These are phyloP conservation scores for Phellopilus nigrolimitatus DNA, from an alignment of 1,284 basidiomycete genomes.

Conservation along the genomic window DNA sequence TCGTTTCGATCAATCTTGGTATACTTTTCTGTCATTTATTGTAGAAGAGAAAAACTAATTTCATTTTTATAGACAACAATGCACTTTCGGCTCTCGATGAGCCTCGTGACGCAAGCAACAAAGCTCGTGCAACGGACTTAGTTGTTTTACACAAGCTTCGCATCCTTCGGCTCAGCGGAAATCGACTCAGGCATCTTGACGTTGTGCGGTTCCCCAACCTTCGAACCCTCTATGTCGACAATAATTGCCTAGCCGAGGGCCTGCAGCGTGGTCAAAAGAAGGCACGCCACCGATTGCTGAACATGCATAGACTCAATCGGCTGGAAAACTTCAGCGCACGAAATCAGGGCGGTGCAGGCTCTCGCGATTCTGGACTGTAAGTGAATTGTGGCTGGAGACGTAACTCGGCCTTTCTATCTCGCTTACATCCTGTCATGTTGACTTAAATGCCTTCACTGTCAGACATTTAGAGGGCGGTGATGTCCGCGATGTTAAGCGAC, in stretches of 20 bases:
- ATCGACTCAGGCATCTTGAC: constrained; percentile 69
- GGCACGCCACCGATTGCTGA: constrained; percentile 34
- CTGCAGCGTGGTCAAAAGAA: constrained; percentile 9
- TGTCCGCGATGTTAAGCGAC: no score
- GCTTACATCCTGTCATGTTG: neutral
- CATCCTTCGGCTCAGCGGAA: constrained; percentile 84
- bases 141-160: constrained; percentile 64
- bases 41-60: no score
- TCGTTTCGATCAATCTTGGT: constrained; percentile 81
- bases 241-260: constrained; percentile 60
- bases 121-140: constrained; percentile 23
- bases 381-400: constrained; percentile 19
- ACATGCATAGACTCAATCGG: constrained; percentile 54
- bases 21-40: constrained; percentile 24
- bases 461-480: no score
- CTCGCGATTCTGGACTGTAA: constrained; percentile 55
- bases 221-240: constrained; percentile 90
- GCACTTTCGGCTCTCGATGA: constrained; percentile 7
- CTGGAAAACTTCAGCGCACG: constrained; percentile 90
- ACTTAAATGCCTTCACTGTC: neutral
- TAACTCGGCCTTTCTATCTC: neutral
- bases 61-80: constrained; percentile 15
- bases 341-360: constrained; percentile 69
- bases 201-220: constrained; percentile 66
- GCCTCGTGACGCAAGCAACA: neutral